Base-by-base conservation (phyloP, 169 alveolate species). In the Eimeria acervulina region DNA sequence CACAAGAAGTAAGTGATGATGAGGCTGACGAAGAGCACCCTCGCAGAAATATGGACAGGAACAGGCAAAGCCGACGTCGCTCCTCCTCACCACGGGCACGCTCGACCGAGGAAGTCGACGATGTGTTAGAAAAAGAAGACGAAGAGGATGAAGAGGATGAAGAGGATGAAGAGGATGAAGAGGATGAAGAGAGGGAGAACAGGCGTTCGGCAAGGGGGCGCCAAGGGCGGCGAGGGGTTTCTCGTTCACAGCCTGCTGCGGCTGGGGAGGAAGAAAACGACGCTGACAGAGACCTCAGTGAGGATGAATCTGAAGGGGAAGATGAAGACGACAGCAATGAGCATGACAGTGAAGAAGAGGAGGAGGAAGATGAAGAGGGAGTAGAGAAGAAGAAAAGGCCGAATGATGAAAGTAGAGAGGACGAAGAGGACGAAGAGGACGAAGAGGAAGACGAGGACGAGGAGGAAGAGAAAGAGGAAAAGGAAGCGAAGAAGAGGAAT, bases 1-100 rank as follows among this genome's bases (percentile, higher is more conserved):
- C 40, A 81, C 63, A 26, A n/a, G 90, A 23, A 23, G 44, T 1
- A 26, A 13, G 26, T 47, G 72, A 42, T 81, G 40, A 23, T 31
- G 72, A 40, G 63, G 90, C 28, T 28, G 90, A 52, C 10, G 28
- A 31, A 15, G 90, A 31, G 7, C 47, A 81, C 28, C 90, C 61
- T 26, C 42, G 42, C 15, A 52, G 72, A 36, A 44, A 51, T 0
- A 13, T 31, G 1, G n/a, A 28, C 90, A 28, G 13, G 21, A 76
- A 76, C 61, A 76, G 63, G 8, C 87, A 76, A 76, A 15, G 87
- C 61, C 17, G 87, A 76, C 38, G 59, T 61, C 59, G 87, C 61
- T 76, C 78, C 44, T n/a, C 78, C 44, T 76, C 78, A 15, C 6
- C 78, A 10, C 78, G 44, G 5, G n/a, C 78, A 28, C 44, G 78